Evolutionary conservation across 2,329 filamentous ascomycete species (phyloP), one percentile per base, ranked within the genome.

Genomic region (Rugonectria rugulosa): DNA sequence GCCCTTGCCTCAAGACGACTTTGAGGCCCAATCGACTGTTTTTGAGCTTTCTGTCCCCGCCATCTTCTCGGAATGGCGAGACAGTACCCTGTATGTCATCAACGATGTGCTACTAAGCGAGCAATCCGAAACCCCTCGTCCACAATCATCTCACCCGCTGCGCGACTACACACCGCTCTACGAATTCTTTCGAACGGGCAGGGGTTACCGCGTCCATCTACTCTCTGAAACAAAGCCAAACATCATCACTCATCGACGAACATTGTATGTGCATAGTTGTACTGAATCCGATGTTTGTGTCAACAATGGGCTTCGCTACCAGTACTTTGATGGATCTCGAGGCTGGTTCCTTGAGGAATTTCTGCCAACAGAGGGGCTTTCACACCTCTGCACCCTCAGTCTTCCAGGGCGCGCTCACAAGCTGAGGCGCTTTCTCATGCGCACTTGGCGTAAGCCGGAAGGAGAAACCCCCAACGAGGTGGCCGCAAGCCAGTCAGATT

Each of bases 11-110:
- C 24, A 36, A 0, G 14, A 73, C 1, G 1, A 37, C 0, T n/a
- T 59, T 0, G 23, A 73, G 12, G 75, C 75, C 0, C 79, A 82
- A 57, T 70, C 80, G 0, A 75, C 75, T 0, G 73, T 87, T 0
- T 88, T 88, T 29, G 84, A 88, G 57, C 69, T 87, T 0, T 51
- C 59, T 0, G 55, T 77, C 0, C 83, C 84, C 0, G 0, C 10
- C 0, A n/a, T 10, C 0, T 79, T 83, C 27, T 63, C 63, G 0
- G 41, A 60, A 2, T 87, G 84, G 84, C 72, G 84, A 14, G 78
- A 85, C 52, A 58, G 66, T 1, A 82, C 79, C 0, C 53, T 73
- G 0, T 78, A 71, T 42, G 24, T 86, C 2, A 57, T 81, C 1
- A 54, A 66, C 1, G 62, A 76, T 8, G 70, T 81, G 1, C 64